Base-by-base conservation (phyloP, 441 rosid species). In the Corymbia calophylla region DNA sequence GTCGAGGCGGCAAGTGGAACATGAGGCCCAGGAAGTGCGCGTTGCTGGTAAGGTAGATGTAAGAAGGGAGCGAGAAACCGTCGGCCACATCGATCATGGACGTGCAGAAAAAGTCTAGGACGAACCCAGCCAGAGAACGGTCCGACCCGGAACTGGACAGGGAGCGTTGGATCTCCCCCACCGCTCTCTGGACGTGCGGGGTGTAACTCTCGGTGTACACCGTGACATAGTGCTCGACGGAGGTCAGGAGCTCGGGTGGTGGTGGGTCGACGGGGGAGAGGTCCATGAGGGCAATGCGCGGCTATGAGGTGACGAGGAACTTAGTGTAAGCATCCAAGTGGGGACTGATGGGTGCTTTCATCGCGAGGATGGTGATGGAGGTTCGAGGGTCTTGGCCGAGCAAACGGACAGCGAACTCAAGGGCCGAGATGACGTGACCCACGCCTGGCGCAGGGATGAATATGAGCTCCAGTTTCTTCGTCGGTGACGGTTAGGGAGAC, bases 371-470 rank as follows among this genome's bases (percentile, higher is more conserved):
- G 5, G 94, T 93, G 91, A 95, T 87, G 14, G 48, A 87, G 62
- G 95, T 89, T 86, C 91, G 90, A 92, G 49, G 90, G 91, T 95
- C 92, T 1, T 66, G 93, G 9, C 88, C 64, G 47, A 95, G 90
- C 62, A 96, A 89, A 70, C 89, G 90, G 81, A 90, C 93, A 2
- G 95, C 93, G 21, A 96, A 91, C 81, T 95, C 95, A 4, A 95
- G 56, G 86, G 93, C 88, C 5, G 95, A 92, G 49, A 92, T 92
- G 44, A 93, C 56, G 93, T 97, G 96, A 87, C 96, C 95, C 7
- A 91, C 87, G 7, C 90, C 91, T 3, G 97, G 95, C 9, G 88
- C 58, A 51, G 97, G 95, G 29, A 95, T 53, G 87, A 95, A 93
- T 56, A 96, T 91, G 48, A 95, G 93, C 92, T 95, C 95, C 53